Evolutionary conservation across 2,329 filamentous ascomycete genomes (phyloP), one percentile per base, ranked within the genome.

Genomic region (Colletotrichum costaricense): DNA sequence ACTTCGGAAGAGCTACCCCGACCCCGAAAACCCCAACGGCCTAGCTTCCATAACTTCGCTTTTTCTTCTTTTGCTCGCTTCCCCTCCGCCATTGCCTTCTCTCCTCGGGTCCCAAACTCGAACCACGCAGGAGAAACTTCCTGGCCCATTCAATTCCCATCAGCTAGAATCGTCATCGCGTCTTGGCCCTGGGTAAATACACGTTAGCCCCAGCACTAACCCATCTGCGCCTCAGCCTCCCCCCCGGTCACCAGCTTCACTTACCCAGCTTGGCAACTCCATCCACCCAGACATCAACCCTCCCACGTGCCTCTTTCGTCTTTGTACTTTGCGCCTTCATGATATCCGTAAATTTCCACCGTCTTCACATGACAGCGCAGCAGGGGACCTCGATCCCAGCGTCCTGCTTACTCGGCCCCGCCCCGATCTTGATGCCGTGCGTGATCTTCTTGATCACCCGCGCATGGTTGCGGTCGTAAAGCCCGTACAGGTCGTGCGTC

Each of bases 401-500:
- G 59, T 86, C 84, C 24, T 74, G 58, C 73, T 75, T 79, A 65
- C 78, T 80, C 5, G 86, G 86, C 1, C 88, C 88, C 12, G 79
- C 62, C 1, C 88, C 88, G 82, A 86, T 85, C 56, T 86, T 86
- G 56, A 88, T 75, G 24, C 86, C 86, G 67, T 82, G 81, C 26
- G 81, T 81, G 76, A 87, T 82, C 33, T 80, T 76, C 57, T 83
- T 76, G 58, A 90, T 83, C 81, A 88, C 84, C 58, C 87, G 83
- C 26, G 86, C 76, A 64, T 78, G 74, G 77, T 90, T 88, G 55
- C 80, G 80, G 76, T 91, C 87, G 75, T 89, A 90, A 8, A 66
- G 57, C 4, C 81, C 82, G 9, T 74, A 69, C n/a, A 84, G 76
- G 8, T 80, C 80, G 71, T 87, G 88, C 24, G 78, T 78, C 46